These are phyloP conservation scores for Talinum fruticosum DNA, from an alignment of 148 eudicot genomes.

Conservation along the genomic window DNA sequence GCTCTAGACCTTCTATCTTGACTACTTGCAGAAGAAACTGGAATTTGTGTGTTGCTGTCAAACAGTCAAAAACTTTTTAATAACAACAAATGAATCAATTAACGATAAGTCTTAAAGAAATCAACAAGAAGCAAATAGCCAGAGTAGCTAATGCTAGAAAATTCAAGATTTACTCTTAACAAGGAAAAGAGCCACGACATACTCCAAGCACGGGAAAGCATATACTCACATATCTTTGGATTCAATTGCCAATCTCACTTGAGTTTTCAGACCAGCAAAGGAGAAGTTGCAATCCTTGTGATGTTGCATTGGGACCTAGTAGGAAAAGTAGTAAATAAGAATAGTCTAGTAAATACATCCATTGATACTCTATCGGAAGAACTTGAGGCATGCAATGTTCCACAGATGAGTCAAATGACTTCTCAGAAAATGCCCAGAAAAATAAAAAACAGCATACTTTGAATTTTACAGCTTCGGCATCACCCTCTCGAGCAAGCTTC, in stretches of 20 bases:
- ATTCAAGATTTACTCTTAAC: not conserved
- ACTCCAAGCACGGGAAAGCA: not conserved
- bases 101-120: not conserved
- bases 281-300: constrained; percentile 99
- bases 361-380: not conserved
- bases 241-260: constrained; percentile 88
- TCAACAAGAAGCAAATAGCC: not conserved
- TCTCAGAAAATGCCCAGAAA: not conserved
- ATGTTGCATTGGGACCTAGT: constrained; percentile 92
- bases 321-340: constrained; percentile 2
- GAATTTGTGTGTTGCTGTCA: constrained; percentile 70
- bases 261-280: constrained; percentile 95
- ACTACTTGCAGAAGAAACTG: constrained; percentile 62
- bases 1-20: constrained; percentile 81
- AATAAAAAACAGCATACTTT: constrained; percentile 35
- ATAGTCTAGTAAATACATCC: not conserved
- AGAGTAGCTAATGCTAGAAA: not conserved
- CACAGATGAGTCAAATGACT: not conserved
- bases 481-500: constrained; percentile 93
- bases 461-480: constrained; percentile 63
- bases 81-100: constrained; percentile 1
- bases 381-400: not conserved
- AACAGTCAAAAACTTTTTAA: constrained; percentile 13
- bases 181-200: not conserved
- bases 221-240: constrained; percentile 73